Base-by-base conservation (phyloP, 495 filamentous ascomycete species). In the Aspergillus coremiiformis region DNA sequence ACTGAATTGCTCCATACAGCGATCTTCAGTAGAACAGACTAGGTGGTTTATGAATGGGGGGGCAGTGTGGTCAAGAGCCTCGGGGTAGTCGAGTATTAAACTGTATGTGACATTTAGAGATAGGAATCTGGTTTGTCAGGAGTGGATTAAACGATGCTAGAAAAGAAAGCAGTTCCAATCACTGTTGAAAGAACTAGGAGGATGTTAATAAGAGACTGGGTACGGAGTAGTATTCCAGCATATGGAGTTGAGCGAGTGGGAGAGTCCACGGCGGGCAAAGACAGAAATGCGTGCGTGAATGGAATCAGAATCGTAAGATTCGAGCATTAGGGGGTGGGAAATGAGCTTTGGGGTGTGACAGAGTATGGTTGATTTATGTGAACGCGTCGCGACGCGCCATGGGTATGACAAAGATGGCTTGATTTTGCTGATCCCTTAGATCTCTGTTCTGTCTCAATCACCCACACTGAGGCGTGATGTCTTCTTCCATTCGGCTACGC, bases 401-500 rank as follows among this genome's bases (percentile, higher is more conserved):
- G 20, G 47, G 12, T 44, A 22, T 4, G 53, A 42, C n/a, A 26
- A n/a, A n/a, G n/a, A n/a, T n/a, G n/a, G 39, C 15, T 10, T 12
- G 17, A 8, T 39, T 49, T 52, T 39, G 17, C 26, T 11, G 56
- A 54, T 64, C 65, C 63, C 70, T 73, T 53, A 63, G 70, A 76
- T 76, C 60, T 76, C 73, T 75, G 73, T 76, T 76, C 73, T 61
- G 49, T 65, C 68, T 71, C 71, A 71, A 62, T 72, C 73, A 73
- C 53, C 35, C 61, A 69, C 65, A 37, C 52, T 35, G 29, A n/a
- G 44, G 43, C 42, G 47, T 53, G 9, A 59, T 58, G 56, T 66
- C 59, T 62, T 57, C 68, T 71, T 71, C 68, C 68, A 65, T 68
- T 63, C 52, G 54, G 47, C 44, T 42, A 11, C 49, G 8, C 47